Percentiles rank a stretch among this genome's conserved stretches.
Evolutionary conservation across 148 eudicot genomes (phyloP).

Genomic region (Hydrangea macrophylla): DNA sequence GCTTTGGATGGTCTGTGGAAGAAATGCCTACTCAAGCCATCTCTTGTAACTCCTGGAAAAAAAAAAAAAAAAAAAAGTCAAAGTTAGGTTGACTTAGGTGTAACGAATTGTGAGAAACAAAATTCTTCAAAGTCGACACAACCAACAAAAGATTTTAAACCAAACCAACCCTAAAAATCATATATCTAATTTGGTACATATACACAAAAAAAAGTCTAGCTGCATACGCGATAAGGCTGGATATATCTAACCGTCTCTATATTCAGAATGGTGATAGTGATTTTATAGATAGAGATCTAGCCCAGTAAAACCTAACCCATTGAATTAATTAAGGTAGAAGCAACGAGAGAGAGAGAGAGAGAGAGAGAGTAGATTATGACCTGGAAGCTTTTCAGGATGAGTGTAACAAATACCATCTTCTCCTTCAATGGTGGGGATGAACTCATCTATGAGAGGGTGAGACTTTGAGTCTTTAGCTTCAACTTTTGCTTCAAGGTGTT

Average conservation of each 20-base stretch:
- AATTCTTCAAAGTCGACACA: constrained; percentile 38
- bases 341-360: too few relatives aligned
- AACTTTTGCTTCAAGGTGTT: constrained; percentile 95
- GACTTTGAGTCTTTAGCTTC: constrained; percentile 67
- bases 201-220: too few relatives aligned
- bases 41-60: constrained; percentile 72
- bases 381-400: constrained; percentile 98
- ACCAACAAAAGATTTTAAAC: constrained; percentile 9
- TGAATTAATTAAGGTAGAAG: background rate
- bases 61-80: constrained; percentile 19
- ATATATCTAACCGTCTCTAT: too few relatives aligned
- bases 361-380: constrained; percentile 27
- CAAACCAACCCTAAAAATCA: constrained; percentile 20
- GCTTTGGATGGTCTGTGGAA: constrained; percentile 99
- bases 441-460: constrained; percentile 95
- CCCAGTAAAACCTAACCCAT: background rate
- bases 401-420: constrained; percentile 99
- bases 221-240: too few relatives aligned
- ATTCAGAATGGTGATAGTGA: too few relatives aligned
- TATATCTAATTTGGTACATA: background rate
- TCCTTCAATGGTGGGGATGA: constrained; percentile 95
- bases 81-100: constrained; percentile 80
- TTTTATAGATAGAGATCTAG: too few relatives aligned
- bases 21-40: constrained; percentile 90
- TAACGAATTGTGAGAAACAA: constrained; percentile 37